Percentiles rank a stretch among this genome's conserved stretches.
Conservation (phyloP, 192 early-diverging fungal genomes). For the Podila horticola region DNA sequence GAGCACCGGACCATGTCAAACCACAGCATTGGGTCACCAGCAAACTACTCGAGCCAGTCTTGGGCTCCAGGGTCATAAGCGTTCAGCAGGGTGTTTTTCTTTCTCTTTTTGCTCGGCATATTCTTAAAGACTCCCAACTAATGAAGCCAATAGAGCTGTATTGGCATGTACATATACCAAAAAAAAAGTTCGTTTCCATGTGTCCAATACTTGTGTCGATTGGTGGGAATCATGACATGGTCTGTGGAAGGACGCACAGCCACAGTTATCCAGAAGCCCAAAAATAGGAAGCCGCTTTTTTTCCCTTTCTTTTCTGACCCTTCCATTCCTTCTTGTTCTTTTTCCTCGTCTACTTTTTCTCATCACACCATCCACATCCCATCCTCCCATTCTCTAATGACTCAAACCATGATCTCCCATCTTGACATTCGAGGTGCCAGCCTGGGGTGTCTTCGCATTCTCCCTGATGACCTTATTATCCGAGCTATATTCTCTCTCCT, state of each 20-base stretch:
- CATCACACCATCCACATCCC: background rate
- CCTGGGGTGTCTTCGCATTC: constrained; percentile 13
- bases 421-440: constrained; percentile 5
- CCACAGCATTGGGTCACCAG: constrained; percentile 19
- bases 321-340: background rate
- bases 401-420: background rate
- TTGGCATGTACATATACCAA: too few species aligned
- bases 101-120: background rate
- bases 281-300: background rate
- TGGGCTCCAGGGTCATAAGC: constrained; percentile 33
- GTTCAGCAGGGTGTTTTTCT: background rate
- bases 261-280: background rate
- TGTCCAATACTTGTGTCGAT: too few species aligned
- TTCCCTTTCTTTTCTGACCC: background rate
- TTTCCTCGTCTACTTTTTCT: too few species aligned
- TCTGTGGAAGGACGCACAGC: background rate
- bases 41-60: constrained; percentile 23
- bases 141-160: too few species aligned
- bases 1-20: constrained; percentile 25
- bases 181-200: too few species aligned
- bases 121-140: too few species aligned
- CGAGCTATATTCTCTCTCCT: constrained; percentile 11
- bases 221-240: too few species aligned
- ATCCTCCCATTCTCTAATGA: background rate
- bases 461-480: constrained; percentile 23